A percentile compares a stretch with the other conserved stretches of the same genome.
These are phyloP conservation scores for Neurospora sublineolata DNA, from an alignment of 495 filamentous ascomycete species.

Conservation along the genomic window DNA sequence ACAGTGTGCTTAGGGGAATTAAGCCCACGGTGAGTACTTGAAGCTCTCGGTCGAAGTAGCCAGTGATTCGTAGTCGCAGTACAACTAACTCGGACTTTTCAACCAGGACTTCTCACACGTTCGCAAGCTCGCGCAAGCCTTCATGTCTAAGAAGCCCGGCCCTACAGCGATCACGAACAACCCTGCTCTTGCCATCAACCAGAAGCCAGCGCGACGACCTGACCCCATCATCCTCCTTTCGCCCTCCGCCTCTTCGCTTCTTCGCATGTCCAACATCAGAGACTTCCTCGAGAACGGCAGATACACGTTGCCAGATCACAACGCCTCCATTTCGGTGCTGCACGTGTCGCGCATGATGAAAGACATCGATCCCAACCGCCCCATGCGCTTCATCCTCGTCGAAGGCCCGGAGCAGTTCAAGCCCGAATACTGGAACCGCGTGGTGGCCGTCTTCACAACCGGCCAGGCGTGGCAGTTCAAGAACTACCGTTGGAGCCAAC, in stretches of 20 bases:
- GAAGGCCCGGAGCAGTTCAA: conserved; percentile 90
- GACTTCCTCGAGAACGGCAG: conserved; percentile 80
- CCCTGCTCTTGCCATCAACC: conserved; percentile 32
- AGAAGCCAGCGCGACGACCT: conserved; percentile 46
- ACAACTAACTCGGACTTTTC: neutral
- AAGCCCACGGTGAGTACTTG: conserved; percentile 66
- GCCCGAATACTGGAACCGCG: conserved; percentile 92
- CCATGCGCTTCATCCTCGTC: conserved; percentile 88
- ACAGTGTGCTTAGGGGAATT: conserved; percentile 74
- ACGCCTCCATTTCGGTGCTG: conserved; percentile 60
- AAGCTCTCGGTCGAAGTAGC: neutral
- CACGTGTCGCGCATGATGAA: conserved; percentile 73
- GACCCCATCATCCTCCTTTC: conserved; percentile 98
- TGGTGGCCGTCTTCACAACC: conserved; percentile 96
- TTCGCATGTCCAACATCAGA: conserved; percentile 96
- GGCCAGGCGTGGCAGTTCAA: conserved; percentile 99
- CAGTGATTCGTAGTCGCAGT: neutral
- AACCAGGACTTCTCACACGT: conserved; percentile 86
- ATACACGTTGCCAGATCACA: conserved; percentile 67
- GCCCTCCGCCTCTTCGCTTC: conserved; percentile 90
- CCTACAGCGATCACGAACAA: conserved; percentile 24
- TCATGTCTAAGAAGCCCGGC: conserved; percentile 54
- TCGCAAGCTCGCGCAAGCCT: conserved; percentile 70
- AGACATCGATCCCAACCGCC: conserved; percentile 54
- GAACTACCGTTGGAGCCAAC: conserved; percentile 89